Conservation (phyloP, 2,329 filamentous ascomycete species). For the Spiromastix sp. region DNA sequence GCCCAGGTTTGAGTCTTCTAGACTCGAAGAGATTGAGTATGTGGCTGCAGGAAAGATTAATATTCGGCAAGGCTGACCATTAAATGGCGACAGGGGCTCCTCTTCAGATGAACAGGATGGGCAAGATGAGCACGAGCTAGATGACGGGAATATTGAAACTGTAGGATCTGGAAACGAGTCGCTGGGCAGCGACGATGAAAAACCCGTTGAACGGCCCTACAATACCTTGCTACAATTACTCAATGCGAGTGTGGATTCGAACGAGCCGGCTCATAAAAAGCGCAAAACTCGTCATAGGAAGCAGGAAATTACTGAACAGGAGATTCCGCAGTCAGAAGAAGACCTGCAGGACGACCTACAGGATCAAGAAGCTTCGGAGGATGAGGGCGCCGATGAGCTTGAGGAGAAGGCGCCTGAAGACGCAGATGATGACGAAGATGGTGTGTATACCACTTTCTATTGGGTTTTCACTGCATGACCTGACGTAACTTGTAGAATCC, state of each 20-base stretch:
- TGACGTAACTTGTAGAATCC: slow-evolving; percentile 31
- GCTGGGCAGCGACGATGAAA: slow-evolving; percentile 34
- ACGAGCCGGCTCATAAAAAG: slow-evolving; percentile 40
- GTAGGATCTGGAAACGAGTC: neutral
- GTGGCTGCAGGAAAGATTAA: no score
- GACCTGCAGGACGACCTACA: slow-evolving; percentile 20
- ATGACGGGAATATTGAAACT: no score
- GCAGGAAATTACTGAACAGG: slow-evolving; percentile 20
- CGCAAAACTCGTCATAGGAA: slow-evolving; percentile 38
- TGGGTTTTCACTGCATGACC: slow-evolving; percentile 34
- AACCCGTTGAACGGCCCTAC: slow-evolving; percentile 38
- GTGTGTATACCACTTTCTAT: slow-evolving; percentile 6
- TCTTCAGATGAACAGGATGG: neutral
- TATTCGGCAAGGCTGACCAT: no score
- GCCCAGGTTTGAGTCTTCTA: slow-evolving; percentile 2
- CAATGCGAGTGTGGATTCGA: slow-evolving; percentile 29
- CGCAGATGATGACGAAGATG: slow-evolving; percentile 24
- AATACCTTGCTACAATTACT: slow-evolving; percentile 48
- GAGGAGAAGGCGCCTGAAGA: slow-evolving; percentile 11
- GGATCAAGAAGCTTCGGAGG: slow-evolving; percentile 39
- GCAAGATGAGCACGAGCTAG: slow-evolving; percentile 8
- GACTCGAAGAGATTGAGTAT: slow-evolving; percentile 3
- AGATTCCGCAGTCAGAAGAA: slow-evolving; percentile 27
- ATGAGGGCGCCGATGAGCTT: slow-evolving; percentile 25
- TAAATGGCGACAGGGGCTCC: no score